Evolutionary conservation across 2,329 filamentous ascomycete species (phyloP).

Genomic region (Apiospora sp.): DNA sequence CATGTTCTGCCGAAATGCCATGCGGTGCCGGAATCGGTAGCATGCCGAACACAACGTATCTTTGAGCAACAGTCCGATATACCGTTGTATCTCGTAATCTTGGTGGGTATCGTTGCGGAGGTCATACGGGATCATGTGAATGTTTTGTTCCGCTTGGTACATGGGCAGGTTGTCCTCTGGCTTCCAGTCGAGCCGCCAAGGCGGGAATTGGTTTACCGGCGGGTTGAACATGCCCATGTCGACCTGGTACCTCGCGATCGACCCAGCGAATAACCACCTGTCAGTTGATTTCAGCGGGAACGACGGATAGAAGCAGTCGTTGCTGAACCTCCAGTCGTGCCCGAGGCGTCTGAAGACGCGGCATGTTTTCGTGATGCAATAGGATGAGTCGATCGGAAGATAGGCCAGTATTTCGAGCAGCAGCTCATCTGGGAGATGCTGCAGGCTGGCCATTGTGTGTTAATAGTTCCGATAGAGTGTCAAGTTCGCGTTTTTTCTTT

Average conservation of each 20-base stretch:
- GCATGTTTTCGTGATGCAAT: background rate
- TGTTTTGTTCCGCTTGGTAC: background rate
- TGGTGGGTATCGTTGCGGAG: background rate
- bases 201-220: background rate
- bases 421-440: background rate
- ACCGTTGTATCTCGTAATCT: rapidly evolving
- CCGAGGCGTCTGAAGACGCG: background rate
- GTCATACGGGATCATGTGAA: background rate
- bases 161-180: background rate
- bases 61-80: background rate
- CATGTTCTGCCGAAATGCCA: background rate
- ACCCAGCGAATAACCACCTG: background rate
- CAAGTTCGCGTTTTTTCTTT: background rate
- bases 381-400: background rate
- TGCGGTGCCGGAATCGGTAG: background rate
- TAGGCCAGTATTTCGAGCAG: background rate
- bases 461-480: background rate
- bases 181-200: background rate
- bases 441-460: background rate
- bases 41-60: background rate
- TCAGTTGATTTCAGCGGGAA: rapidly evolving
- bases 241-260: background rate
- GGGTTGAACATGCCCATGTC: background rate
- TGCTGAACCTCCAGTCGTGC: background rate
- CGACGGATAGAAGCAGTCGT: background rate